Conservation (phyloP, 169 alveolate species). For the Babesia divergens region DNA sequence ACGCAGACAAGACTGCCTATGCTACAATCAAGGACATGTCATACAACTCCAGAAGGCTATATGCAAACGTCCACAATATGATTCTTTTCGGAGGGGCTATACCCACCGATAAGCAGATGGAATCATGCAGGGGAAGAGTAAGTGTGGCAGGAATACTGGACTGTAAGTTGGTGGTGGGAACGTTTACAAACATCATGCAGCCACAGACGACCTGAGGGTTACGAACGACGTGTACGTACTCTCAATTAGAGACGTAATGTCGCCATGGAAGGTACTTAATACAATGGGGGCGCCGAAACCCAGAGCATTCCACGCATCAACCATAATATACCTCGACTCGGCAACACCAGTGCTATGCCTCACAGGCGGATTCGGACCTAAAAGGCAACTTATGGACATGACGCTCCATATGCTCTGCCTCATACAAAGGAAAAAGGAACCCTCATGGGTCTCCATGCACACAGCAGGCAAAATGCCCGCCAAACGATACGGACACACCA, state of each 20-base stretch:
- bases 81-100: slow-evolving; percentile 9
- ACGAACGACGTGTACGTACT: slow-evolving; percentile 21
- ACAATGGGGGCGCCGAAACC: slow-evolving; percentile 28
- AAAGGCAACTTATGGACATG: slow-evolving; percentile 13
- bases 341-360: slow-evolving; percentile 49
- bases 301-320: slow-evolving; percentile 65
- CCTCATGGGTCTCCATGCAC: slow-evolving; percentile 12
- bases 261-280: slow-evolving; percentile 26
- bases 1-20: too few relatives aligned
- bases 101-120: slow-evolving; percentile 9
- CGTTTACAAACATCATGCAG: background rate
- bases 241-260: background rate
- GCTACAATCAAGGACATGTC: too few relatives aligned
- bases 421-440: background rate
- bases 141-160: background rate
- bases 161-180: background rate
- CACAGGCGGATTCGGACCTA: slow-evolving; percentile 45
- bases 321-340: slow-evolving; percentile 25
- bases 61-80: background rate
- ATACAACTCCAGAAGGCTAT: background rate
- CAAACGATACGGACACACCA: slow-evolving; percentile 52
- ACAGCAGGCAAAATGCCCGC: slow-evolving; percentile 33
- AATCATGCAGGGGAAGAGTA: background rate
- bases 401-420: slow-evolving; percentile 31
- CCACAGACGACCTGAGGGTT: slow-evolving; percentile 17